Evolutionary conservation across 192 early-diverging fungal genomes (phyloP).

Genomic region (Geranomyces variabilis): DNA sequence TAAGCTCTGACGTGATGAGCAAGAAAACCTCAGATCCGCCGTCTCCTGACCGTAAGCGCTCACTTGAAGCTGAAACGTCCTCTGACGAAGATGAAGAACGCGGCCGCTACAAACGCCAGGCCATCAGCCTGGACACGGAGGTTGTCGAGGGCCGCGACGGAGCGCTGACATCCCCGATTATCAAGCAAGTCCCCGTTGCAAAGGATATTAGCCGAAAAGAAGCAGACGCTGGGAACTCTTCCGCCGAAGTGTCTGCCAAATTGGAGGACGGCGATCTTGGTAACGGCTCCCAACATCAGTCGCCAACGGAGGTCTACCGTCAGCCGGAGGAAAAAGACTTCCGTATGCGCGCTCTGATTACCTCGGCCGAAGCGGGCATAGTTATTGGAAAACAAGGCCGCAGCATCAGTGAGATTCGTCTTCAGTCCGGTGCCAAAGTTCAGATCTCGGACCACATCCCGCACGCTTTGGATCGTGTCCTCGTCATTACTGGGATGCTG

Average conservation of each 20-base stretch:
- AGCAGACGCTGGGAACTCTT: not conserved
- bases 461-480: slow-evolving; percentile 80
- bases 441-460: slow-evolving; percentile 90
- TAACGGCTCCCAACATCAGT: not conserved
- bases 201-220: not conserved
- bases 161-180: not conserved
- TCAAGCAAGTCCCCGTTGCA: not conserved
- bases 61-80: slow-evolving; percentile 41
- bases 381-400: slow-evolving; percentile 76
- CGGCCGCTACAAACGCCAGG: slow-evolving; percentile 45
- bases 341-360: slow-evolving; percentile 81
- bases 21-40: slow-evolving; percentile 22
- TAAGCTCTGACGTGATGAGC: slow-evolving; percentile 11
- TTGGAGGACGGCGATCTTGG: not conserved
- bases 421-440: slow-evolving; percentile 82
- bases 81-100: slow-evolving; percentile 38
- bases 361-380: slow-evolving; percentile 90
- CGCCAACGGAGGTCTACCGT: not conserved
- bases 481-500: slow-evolving; percentile 52
- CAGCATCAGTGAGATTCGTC: slow-evolving; percentile 88
- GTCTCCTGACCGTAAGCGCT: slow-evolving; percentile 49
- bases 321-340: not conserved
- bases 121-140: slow-evolving; percentile 19
- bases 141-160: not conserved
- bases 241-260: not conserved